Evolutionary conservation across 164 flowering plant species (phyloP).

Genomic region (Vitis vinifera): DNA sequence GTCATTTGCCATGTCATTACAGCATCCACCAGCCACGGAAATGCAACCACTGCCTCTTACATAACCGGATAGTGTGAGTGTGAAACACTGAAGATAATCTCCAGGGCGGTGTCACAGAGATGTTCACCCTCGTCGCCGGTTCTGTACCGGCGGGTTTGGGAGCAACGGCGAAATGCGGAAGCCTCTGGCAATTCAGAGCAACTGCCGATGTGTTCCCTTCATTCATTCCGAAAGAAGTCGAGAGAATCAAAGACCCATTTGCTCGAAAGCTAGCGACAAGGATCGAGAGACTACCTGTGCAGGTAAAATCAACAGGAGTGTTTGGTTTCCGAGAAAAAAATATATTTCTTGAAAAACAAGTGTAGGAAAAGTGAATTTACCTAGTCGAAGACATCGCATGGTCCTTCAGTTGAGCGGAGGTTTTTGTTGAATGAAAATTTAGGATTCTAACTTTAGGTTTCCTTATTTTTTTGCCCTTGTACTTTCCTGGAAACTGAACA

Average conservation of each 20-base stretch:
- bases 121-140: not conserved
- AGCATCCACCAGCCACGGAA: not conserved
- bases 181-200: not conserved
- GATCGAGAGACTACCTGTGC: constrained; percentile 73
- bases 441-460: too few relatives aligned
- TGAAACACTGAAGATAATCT: not conserved
- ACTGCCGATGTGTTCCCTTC: constrained; percentile 52
- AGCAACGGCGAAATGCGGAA: not conserved
- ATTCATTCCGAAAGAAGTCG: constrained; percentile 74
- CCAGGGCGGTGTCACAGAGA: not conserved
- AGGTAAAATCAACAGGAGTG: constrained; percentile 18
- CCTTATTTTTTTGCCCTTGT: too few relatives aligned
- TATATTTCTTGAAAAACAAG: too few relatives aligned
- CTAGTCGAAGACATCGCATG: too few relatives aligned
- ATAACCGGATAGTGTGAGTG: not conserved
- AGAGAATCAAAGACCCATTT: constrained; percentile 61
- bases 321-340: too few relatives aligned
- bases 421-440: too few relatives aligned
- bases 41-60: too few relatives aligned
- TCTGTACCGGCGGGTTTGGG: not conserved
- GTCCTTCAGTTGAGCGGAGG: too few relatives aligned
- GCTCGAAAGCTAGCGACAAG: constrained; percentile 71
- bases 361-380: too few relatives aligned
- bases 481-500: too few relatives aligned
- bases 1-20: not conserved